phyloP scores from a whole-genome alignment of 2,329 filamentous ascomycete species.

The Knufia fluminis region DNA sequence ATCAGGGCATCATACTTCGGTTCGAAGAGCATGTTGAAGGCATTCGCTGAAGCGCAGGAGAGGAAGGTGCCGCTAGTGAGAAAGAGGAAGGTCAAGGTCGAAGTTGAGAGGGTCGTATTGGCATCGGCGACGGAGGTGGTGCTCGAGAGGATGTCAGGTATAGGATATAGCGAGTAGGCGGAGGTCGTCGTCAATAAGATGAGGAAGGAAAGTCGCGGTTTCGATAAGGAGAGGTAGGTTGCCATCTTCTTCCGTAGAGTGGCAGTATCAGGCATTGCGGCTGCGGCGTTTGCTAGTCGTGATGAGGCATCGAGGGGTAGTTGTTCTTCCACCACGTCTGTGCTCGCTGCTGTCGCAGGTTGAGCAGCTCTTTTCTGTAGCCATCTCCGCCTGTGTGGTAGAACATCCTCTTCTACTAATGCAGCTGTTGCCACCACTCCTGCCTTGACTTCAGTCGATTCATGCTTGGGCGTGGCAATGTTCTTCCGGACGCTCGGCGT shows the following conservation, averaged over 20 bases:
- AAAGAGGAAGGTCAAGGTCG: slow-evolving; percentile 83
- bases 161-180: slow-evolving; percentile 85
- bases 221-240: slow-evolving; percentile 82
- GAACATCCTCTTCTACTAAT: slow-evolving; percentile 4
- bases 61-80: slow-evolving; percentile 82
- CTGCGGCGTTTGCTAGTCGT: slow-evolving; percentile 48
- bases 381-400: slow-evolving; percentile 19
- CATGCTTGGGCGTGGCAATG: background rate
- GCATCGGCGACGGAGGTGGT: slow-evolving; percentile 62
- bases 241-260: slow-evolving; percentile 60
- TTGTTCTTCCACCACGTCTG: slow-evolving; percentile 24
- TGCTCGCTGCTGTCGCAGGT: slow-evolving; percentile 7
- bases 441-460: background rate
- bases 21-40: slow-evolving; percentile 96
- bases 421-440: background rate
- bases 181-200: slow-evolving; percentile 86
- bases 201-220: slow-evolving; percentile 84
- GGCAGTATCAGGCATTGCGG: slow-evolving; percentile 43
- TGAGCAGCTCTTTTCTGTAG: slow-evolving; percentile 12
- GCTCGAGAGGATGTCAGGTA: slow-evolving; percentile 72
- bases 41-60: slow-evolving; percentile 83
- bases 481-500: background rate
- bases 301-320: slow-evolving; percentile 54
- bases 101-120: slow-evolving; percentile 65
- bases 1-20: slow-evolving; percentile 82